Evolutionary conservation across 805 yeast species (phyloP), one percentile per base, ranked within the genome.

Genomic region (Kuraishia floccosa): DNA sequence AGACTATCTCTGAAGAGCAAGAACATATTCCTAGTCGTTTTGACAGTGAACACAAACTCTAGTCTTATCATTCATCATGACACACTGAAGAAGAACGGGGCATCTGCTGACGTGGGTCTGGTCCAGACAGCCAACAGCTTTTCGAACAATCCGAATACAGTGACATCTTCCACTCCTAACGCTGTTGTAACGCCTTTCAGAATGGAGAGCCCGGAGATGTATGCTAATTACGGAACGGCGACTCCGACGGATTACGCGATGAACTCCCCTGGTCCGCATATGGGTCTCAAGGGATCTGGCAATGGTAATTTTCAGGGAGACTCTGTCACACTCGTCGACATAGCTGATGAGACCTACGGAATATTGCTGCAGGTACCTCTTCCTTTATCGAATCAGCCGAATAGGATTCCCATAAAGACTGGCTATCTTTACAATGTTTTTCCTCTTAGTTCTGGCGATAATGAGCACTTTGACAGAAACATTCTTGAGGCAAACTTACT

Each of bases 371-470:
- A 65, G 19, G 60, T 66, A 14, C 68, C 85, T 0, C 65, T 76
- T 26, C 82, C 87, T 2, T 55, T 82, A 13, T 68, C 81, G 24
- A 78, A 76, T 41, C 76, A 83, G 13, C 80, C 82, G 6, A 73
- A 76, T 15, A 58, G 87, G 30, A 58, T 77, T 31, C 80, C 87
- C 2, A 68, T 79, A 43, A 72, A 73, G 38, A 72, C 83, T 2
- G 91, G 91, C 1, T 80, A 74, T 36, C 49, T 82, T 32, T 43
- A 77, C 6, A 74, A 68, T 24, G 40, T 40, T 3, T 30, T 23
- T n/a, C 25, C 27, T 17, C n/a, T 26, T n/a, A 24, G 16, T 15
- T n/a, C 12, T 13, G 12, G 19, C 4, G 33, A 14, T 6, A 19
- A 12, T n/a, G 28, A 25, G 11, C 34, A 32, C 15, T 35, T 31